A percentile compares a stretch with the other conserved stretches of the same genome.
Conservation (phyloP, 139 green algal species). For the Micractinium conductrix region DNA sequence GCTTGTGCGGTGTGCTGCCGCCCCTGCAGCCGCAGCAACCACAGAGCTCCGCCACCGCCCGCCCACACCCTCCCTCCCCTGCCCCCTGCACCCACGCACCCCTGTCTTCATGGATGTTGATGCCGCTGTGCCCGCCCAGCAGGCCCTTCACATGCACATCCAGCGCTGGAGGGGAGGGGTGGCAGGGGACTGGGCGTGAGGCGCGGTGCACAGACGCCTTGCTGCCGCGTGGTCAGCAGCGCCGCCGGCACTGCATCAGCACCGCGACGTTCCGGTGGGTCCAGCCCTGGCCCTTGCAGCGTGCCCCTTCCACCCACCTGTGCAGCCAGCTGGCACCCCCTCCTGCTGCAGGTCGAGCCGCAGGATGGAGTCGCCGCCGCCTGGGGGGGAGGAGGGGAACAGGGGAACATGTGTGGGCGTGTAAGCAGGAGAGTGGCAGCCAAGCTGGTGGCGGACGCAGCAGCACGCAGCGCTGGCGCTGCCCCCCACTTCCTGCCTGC, state of each 20-base stretch:
- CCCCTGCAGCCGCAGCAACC: too few relatives aligned
- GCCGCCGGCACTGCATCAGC: neutral
- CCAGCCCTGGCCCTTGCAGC: neutral
- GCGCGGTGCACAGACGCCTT: neutral
- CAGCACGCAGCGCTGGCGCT: neutral
- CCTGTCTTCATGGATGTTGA: constrained; percentile 65
- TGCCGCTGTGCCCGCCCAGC: constrained; percentile 67
- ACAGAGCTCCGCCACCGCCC: too few relatives aligned
- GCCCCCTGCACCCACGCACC: too few relatives aligned
- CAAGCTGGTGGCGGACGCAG: neutral
- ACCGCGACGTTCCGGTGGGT: too few relatives aligned
- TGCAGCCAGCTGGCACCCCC: neutral
- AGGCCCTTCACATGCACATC: constrained; percentile 52
- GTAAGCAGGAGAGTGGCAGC: too few relatives aligned
- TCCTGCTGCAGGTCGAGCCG: constrained; percentile 48
- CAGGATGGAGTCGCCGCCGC: constrained; percentile 69
- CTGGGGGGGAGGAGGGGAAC: constrained; percentile 36
- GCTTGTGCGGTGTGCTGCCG: too few relatives aligned
- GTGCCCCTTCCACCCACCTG: neutral
- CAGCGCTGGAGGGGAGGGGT: neutral
- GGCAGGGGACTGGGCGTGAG: neutral
- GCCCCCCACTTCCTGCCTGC: too few relatives aligned
- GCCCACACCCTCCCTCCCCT: too few relatives aligned
- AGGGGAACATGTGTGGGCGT: too few relatives aligned
- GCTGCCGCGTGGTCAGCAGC: neutral